Conservation (phyloP, 2,329 filamentous ascomycete genomes). For the Pestalotiopsis sp. region DNA sequence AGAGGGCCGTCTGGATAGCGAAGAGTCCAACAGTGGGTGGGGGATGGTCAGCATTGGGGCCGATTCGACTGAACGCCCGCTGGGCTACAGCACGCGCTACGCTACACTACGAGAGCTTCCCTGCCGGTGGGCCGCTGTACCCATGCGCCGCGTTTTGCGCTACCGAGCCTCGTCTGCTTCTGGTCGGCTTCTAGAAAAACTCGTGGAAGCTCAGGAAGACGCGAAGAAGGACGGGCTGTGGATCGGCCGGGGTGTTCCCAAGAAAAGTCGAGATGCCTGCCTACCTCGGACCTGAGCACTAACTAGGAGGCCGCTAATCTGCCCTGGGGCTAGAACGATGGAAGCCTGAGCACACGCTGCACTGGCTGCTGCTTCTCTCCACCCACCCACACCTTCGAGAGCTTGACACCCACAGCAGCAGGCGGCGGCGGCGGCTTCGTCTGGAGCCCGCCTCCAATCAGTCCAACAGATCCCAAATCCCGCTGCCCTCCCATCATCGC, state of each 20-base stretch:
- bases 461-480: neutral
- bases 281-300: neutral
- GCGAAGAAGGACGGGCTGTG: neutral
- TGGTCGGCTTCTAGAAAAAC: slow-evolving; percentile 12
- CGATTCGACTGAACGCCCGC: neutral
- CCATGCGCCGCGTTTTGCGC: slow-evolving; percentile 3
- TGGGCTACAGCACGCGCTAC: too few species aligned
- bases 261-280: neutral
- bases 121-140: slow-evolving; percentile 4
- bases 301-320: neutral
- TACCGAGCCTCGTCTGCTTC: slow-evolving; percentile 8
- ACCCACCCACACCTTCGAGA: neutral
- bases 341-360: neutral
- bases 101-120: neutral
- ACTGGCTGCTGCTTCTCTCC: neutral
- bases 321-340: neutral
- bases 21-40: neutral
- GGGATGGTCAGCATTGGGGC: neutral
- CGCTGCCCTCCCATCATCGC: neutral
- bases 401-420: neutral
- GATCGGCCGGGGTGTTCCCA: neutral
- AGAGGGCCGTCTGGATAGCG: neutral
- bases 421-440: neutral
- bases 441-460: neutral
- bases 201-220: slow-evolving; percentile 5